Conservation (phyloP, 768 basidiomycete species). For the Boletus pseudo-olivaceus region DNA sequence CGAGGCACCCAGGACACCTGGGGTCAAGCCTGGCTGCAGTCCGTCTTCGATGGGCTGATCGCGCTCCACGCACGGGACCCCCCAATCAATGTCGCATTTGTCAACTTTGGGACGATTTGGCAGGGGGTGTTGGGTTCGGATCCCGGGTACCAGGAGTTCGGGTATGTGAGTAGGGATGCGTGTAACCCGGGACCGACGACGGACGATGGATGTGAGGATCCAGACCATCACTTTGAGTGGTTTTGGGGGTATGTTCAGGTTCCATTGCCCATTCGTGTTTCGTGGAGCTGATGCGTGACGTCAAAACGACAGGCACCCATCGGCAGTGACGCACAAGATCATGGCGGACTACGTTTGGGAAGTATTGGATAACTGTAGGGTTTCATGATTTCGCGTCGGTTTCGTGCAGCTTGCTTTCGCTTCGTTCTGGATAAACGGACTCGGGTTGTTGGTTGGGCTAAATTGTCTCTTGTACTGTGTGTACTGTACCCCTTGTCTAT, state of each 20-base stretch:
- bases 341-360: conserved; percentile 51
- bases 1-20: conserved; percentile 37
- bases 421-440: too few species aligned
- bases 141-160: conserved; percentile 48
- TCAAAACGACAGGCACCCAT: conserved; percentile 41
- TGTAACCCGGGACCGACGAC: conserved; percentile 37
- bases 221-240: conserved; percentile 53
- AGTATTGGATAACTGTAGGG: conserved; percentile 35
- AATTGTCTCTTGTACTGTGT: too few species aligned
- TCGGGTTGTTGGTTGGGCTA: too few species aligned
- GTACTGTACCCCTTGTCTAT: too few species aligned
- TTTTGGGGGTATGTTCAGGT: conserved; percentile 40
- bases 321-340: conserved; percentile 45
- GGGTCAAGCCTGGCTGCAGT: conserved; percentile 47
- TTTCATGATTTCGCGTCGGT: not conserved
- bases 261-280: not conserved
- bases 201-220: conserved; percentile 35
- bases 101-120: conserved; percentile 49
- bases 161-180: conserved; percentile 40
- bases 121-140: conserved; percentile 41
- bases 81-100: conserved; percentile 41
- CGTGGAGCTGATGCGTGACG: not conserved
- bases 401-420: too few species aligned
- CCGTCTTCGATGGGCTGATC: conserved; percentile 41
- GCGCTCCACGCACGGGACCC: conserved; percentile 30